Conservation (phyloP, 768 basidiomycete species). For the Kwoniella mangroviensis region DNA sequence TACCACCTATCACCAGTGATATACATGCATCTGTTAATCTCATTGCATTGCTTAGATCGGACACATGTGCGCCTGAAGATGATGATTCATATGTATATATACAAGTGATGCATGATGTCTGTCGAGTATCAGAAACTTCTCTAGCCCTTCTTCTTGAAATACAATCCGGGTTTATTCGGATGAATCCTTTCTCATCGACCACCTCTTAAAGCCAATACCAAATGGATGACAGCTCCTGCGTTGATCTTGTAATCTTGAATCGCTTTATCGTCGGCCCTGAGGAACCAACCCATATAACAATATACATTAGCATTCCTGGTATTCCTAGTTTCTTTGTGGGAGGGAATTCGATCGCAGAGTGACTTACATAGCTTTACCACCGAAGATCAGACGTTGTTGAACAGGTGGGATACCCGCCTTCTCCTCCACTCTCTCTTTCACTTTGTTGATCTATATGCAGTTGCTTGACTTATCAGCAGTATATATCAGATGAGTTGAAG, state of each 20-base stretch:
- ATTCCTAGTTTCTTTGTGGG: too few relatives aligned
- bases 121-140: background rate
- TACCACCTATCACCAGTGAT: background rate
- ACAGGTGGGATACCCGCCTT: conserved; percentile 96
- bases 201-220: conserved; percentile 93
- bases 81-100: conserved; percentile 17
- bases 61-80: too few relatives aligned
- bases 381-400: conserved; percentile 91
- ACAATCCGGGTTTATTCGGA: background rate
- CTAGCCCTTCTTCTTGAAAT: background rate
- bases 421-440: conserved; percentile 98
- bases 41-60: background rate
- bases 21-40: too few relatives aligned
- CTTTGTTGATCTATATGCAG: conserved; percentile 82
- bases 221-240: conserved; percentile 85
- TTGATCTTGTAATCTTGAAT: conserved; percentile 80
- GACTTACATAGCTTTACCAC: conserved; percentile 87
- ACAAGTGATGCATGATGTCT: conserved; percentile 18
- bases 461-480: background rate
- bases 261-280: conserved; percentile 90
- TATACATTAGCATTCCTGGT: too few relatives aligned
- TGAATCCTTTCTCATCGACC: conserved; percentile 60
- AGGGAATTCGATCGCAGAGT: too few relatives aligned
- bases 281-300: too few relatives aligned
- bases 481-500: background rate